phyloP scores from a whole-genome alignment of 1,284 basidiomycete species.

The Boletus semigastroideus region DNA sequence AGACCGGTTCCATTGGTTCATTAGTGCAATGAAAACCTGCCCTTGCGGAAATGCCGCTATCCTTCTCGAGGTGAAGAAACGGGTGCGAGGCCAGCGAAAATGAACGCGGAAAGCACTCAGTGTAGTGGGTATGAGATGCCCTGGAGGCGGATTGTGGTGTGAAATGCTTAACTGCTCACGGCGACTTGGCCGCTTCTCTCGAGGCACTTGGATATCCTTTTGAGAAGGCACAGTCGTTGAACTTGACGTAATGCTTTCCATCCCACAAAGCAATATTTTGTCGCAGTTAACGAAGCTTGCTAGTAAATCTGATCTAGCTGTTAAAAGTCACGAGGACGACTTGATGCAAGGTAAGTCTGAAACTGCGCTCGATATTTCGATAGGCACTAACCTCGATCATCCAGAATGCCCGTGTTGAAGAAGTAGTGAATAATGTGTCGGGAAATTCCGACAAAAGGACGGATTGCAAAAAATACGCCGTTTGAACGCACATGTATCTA shows the following conservation, averaged over 20 bases:
- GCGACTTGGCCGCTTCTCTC: slow-evolving; percentile 15
- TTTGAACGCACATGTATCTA: background rate
- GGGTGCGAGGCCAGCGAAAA: slow-evolving; percentile 8
- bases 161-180: slow-evolving; percentile 12
- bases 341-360: background rate
- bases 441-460: slow-evolving; percentile 3
- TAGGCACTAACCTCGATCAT: background rate
- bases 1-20: slow-evolving; percentile 29
- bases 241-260: slow-evolving; percentile 14
- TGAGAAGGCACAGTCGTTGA: slow-evolving; percentile 11
- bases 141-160: slow-evolving; percentile 1
- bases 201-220: slow-evolving; percentile 14
- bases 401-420: background rate
- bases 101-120: slow-evolving; percentile 10
- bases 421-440: background rate
- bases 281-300: background rate
- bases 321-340: background rate
- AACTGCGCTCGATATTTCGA: background rate
- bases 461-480: background rate
- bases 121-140: background rate
- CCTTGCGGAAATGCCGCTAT: slow-evolving; percentile 10
- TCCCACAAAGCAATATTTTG: slow-evolving; percentile 1
- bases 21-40: slow-evolving; percentile 31
- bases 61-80: slow-evolving; percentile 10
- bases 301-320: background rate